Conservation (phyloP, 1,139 yeast genomes). For the Pichia norvegensis region DNA sequence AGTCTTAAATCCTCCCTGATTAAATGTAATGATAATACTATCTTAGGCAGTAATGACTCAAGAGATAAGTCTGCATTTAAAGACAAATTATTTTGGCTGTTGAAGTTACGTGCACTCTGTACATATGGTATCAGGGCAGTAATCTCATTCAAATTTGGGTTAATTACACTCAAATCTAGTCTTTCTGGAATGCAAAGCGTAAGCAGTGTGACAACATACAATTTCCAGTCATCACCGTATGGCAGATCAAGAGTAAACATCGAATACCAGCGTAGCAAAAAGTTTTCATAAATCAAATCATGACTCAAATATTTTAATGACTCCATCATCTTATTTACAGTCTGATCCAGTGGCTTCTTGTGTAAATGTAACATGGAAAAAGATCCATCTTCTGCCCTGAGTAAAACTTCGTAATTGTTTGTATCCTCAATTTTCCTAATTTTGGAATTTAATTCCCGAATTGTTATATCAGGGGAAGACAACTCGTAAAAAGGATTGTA, state of each 20-base stretch:
- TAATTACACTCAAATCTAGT: conserved; percentile 18
- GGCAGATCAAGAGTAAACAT: conserved; percentile 38
- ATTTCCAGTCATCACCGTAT: conserved; percentile 51
- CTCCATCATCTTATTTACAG: conserved; percentile 38
- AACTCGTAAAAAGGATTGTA: conserved; percentile 62
- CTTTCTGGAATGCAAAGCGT: conserved; percentile 41
- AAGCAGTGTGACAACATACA: conserved; percentile 47
- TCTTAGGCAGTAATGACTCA: conserved; percentile 48
- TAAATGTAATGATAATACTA: conserved; percentile 65
- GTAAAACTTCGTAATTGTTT: conserved; percentile 18
- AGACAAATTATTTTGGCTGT: conserved; percentile 1
- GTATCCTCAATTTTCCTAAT: conserved; percentile 14
- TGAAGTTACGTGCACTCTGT: conserved; percentile 24
- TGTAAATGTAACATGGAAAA: conserved; percentile 33
- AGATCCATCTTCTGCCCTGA: conserved; percentile 22
- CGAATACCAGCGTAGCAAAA: conserved; percentile 60
- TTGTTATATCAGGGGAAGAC: conserved; percentile 36
- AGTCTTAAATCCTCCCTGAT: conserved; percentile 68
- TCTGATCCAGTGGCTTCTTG: conserved; percentile 40
- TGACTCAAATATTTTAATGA: conserved; percentile 52
- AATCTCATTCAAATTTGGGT: conserved; percentile 30
- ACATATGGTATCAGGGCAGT: conserved; percentile 38
- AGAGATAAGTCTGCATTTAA: conserved; percentile 31
- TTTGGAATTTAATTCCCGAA: conserved; percentile 11
- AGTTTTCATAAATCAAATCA: conserved; percentile 46